These are phyloP conservation scores for Pneumocystis wakefieldiae DNA, from an alignment of 1,139 yeast genomes.

Conservation along the genomic window DNA sequence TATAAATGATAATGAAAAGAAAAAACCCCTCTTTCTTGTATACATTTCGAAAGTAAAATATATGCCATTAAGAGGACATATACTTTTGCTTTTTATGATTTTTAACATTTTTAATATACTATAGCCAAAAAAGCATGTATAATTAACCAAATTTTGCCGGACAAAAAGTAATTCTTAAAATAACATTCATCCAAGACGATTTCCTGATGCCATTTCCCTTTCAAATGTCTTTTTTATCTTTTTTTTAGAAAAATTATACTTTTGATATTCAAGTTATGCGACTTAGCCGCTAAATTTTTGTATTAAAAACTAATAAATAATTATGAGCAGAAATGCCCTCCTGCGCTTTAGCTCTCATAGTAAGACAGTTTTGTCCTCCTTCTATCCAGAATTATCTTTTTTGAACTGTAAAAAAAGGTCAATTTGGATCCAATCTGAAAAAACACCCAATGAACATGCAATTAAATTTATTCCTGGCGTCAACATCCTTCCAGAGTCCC, in stretches of 20 bases:
- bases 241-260: not conserved
- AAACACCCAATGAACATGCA: constrained; percentile 89
- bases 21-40: not conserved
- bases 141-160: too few species aligned
- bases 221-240: not conserved
- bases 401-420: not conserved
- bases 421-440: constrained; percentile 34
- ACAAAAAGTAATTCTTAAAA: too few species aligned
- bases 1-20: not conserved
- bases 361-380: not conserved
- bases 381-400: not conserved
- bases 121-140: too few species aligned
- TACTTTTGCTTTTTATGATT: too few species aligned
- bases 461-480: constrained; percentile 72
- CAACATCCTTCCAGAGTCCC: constrained; percentile 34
- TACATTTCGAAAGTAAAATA: not conserved
- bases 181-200: too few species aligned
- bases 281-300: too few species aligned
- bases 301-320: not conserved
- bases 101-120: too few species aligned
- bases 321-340: not conserved
- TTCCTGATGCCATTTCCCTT: too few species aligned
- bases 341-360: not conserved
- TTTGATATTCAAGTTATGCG: too few species aligned
- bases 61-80: not conserved